These are phyloP conservation scores for Pseudohalonectria lignicola DNA, from an alignment of 2,329 filamentous ascomycete genomes.

Conservation along the genomic window DNA sequence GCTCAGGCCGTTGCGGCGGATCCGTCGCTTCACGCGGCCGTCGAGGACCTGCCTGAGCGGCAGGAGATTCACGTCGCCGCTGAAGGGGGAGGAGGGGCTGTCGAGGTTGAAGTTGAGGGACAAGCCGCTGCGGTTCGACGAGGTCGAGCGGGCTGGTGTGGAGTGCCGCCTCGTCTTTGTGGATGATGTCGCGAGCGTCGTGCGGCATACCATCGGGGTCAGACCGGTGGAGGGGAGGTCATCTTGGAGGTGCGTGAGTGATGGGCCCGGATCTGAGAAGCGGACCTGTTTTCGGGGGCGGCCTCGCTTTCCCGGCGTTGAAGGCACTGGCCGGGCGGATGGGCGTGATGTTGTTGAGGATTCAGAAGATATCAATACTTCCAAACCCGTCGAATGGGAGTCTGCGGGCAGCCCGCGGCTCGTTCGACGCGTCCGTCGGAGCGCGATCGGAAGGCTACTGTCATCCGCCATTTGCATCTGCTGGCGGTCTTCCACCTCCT, in stretches of 20 bases:
- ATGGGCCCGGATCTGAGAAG: slow-evolving; percentile 46
- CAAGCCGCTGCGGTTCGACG: not conserved
- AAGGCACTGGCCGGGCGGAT: slow-evolving; percentile 5
- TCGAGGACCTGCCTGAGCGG: slow-evolving; percentile 44
- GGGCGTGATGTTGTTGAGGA: not conserved
- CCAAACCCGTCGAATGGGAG: too few relatives aligned
- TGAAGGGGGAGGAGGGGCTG: slow-evolving; percentile 12
- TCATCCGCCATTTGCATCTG: slow-evolving; percentile 26
- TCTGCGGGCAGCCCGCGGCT: slow-evolving; percentile 12
- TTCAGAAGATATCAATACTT: slow-evolving; percentile 4
- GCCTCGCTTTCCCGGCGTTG: slow-evolving; percentile 16
- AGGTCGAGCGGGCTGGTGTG: slow-evolving; percentile 18
- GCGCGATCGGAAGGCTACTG: slow-evolving; percentile 39
- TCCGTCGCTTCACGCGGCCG: slow-evolving; percentile 44
- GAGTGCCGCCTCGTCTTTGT: slow-evolving; percentile 33
- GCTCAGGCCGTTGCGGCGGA: slow-evolving; percentile 43
- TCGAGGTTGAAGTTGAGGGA: slow-evolving; percentile 4
- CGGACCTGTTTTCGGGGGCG: slow-evolving; percentile 38
- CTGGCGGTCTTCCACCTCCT: too few relatives aligned
- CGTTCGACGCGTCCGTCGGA: slow-evolving; percentile 40
- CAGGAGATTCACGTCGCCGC: slow-evolving; percentile 31
- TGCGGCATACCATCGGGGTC: slow-evolving; percentile 45
- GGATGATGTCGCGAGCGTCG: slow-evolving; percentile 26
- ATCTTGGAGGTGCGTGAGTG: slow-evolving; percentile 10
- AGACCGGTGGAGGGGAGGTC: slow-evolving; percentile 34